Percentiles rank a stretch among this genome's conserved stretches.
Conservation (phyloP, 2,329 filamentous ascomycete genomes). For the Phoma sp. region DNA sequence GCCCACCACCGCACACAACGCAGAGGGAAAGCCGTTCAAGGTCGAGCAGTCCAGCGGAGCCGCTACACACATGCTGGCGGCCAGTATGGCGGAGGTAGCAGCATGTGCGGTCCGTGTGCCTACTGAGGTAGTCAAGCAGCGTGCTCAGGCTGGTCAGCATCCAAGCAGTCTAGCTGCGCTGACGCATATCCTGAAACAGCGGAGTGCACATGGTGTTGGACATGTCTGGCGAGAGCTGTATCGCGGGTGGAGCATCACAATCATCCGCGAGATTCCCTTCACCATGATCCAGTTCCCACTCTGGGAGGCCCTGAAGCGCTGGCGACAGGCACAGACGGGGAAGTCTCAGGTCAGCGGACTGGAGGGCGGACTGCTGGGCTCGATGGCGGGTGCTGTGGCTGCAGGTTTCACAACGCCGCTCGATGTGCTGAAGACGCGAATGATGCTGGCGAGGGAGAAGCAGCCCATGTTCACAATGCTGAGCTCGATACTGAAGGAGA, state of each 20-base stretch:
- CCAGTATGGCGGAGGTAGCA: conserved; percentile 84
- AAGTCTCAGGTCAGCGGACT: conserved; percentile 66
- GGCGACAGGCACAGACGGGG: conserved; percentile 57
- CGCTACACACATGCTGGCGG: conserved; percentile 77
- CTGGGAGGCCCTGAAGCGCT: conserved; percentile 90
- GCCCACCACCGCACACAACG: conserved; percentile 26
- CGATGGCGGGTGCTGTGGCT: conserved; percentile 80
- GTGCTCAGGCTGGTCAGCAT: conserved; percentile 86
- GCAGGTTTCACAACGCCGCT: conserved; percentile 89
- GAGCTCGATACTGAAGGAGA: conserved; percentile 66
- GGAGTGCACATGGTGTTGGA: conserved; percentile 48
- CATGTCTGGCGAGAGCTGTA: conserved; percentile 85
- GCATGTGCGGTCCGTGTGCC: conserved; percentile 92
- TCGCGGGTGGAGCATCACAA: conserved; percentile 87
- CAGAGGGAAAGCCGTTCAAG: conserved; percentile 37
- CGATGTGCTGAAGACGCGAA: conserved; percentile 94
- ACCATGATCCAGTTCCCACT: conserved; percentile 97
- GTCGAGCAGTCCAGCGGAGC: conserved; percentile 34
- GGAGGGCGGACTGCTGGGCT: conserved; percentile 86
- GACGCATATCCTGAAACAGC: conserved; percentile 65
- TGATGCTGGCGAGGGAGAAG: conserved; percentile 83
- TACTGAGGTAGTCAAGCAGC: conserved; percentile 96
- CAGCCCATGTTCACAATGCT: conserved; percentile 67
- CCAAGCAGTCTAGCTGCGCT: conserved; percentile 72
- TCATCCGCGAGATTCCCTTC: conserved; percentile 95